A percentile compares a stretch with the other conserved stretches of the same genome.
These are phyloP conservation scores for Penicillium sclerotiorum DNA, from an alignment of 2,329 filamentous ascomycete species.

Conservation along the genomic window DNA sequence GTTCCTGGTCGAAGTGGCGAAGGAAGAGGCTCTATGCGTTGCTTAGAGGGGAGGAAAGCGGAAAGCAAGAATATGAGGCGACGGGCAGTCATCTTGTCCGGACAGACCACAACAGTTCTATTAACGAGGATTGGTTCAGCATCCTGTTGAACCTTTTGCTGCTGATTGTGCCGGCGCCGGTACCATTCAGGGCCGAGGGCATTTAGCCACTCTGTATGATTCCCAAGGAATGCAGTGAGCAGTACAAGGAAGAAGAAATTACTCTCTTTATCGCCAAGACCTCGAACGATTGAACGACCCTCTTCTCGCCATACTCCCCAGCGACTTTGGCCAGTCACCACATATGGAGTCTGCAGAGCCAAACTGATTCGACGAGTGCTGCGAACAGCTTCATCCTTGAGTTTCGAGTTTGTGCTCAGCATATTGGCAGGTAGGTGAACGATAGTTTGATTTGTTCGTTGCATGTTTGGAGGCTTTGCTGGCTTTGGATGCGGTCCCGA, in stretches of 20 bases:
- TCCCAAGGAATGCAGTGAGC: constrained; percentile 62
- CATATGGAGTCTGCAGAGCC: constrained; percentile 59
- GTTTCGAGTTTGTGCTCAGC: constrained; percentile 46
- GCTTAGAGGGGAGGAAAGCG: constrained; percentile 58
- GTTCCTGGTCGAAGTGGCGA: constrained; percentile 45
- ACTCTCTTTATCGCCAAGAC: constrained; percentile 58
- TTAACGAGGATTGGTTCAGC: constrained; percentile 52
- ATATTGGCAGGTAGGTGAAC: constrained; percentile 55
- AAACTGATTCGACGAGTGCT: constrained; percentile 55
- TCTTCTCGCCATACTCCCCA: constrained; percentile 66
- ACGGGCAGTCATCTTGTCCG: constrained; percentile 62
- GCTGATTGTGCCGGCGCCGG: constrained; percentile 54
- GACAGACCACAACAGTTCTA: constrained; percentile 60
- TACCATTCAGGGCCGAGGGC: constrained; percentile 58
- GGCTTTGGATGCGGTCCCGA: constrained; percentile 46
- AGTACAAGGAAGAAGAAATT: constrained; percentile 63
- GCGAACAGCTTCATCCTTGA: constrained; percentile 51
- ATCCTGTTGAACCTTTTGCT: constrained; percentile 52
- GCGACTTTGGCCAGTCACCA: constrained; percentile 60
- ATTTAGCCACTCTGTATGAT: constrained; percentile 63
- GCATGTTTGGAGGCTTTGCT: constrained; percentile 50
- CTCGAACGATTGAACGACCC: constrained; percentile 59
- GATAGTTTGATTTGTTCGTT: constrained; percentile 51
- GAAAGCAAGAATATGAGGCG: constrained; percentile 61
- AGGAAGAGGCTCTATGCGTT: constrained; percentile 41